Evolutionary conservation across 352 stramenopile species (phyloP), one percentile per base, ranked within the genome.

Genomic region (Globisporangium cylindrosporum): DNA sequence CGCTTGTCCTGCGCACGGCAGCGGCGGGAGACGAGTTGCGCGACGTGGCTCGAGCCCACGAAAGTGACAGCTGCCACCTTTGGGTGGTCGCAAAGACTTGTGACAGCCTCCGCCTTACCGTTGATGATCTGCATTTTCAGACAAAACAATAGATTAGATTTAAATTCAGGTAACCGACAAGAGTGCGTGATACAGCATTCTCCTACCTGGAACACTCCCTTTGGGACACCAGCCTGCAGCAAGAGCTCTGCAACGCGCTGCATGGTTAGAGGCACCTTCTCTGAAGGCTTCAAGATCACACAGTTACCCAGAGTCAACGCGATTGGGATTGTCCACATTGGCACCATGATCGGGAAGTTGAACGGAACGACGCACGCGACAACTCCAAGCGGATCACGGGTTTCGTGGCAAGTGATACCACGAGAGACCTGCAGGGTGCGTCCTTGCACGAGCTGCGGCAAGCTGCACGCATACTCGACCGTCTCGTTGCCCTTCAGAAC

Each of bases 401-500:
- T 78, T 77, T 99, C 96, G 15, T 91, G 80, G 80, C 97, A 99
- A 66, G 89, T 96, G 56, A 99, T 98, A 34, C 91, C 81, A 54
- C 82, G 75, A 29, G 87, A 91, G n/a, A 97, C 82, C 70, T 92
- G 73, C 58, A 98, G 59, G 76, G 84, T 84, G 9, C 89, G 92
- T 18, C 97, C 97, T 73, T 98, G 91, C 22, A 85, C 82, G 25
- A 98, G 68, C 71, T 98, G 93, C 25, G 94, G 94, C 68, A 98
- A 66, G 59, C 79, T 93, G 74, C 95, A 99, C 4, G 97, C 97
- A 74, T 98, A 99, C 80, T 99, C 97, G 29, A 99, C 95, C 0
- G 97, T 99, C 77, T 99, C 97, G 70, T 98, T 99, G 20, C 95
- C 97, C 78, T 99, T 99, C 53, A 98, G 79, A 12, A 99, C 94